Evolutionary conservation across 2,329 filamentous ascomycete genomes (phyloP), one percentile per base, ranked within the genome.

Genomic region (Rugonectria rugulosa): DNA sequence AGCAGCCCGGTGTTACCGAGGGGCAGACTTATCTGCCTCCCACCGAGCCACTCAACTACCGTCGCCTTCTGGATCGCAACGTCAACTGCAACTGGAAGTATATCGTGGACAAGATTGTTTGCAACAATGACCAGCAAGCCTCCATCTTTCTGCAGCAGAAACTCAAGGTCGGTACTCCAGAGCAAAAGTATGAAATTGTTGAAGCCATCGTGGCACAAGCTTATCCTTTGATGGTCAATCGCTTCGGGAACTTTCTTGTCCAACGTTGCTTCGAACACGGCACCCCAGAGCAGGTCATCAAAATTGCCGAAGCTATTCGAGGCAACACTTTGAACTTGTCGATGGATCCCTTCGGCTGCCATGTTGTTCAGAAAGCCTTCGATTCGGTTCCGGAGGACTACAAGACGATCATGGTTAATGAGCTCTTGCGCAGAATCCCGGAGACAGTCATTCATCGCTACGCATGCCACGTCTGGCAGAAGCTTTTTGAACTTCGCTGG

Each of bases 71-170:
- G 41, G 95, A 99, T 70, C 92, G 93, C 70, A 97, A 94, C 71
- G 92, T 96, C 75, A 96, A 91, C 69, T 98, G 94, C 77, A 96
- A 99, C 78, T 99, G 94, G 95, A 96, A 95, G 77, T 97, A 97
- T 73, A 97, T 99, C 66, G 95, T 99, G 51, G 94, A 99, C 79
- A 98, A 98, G 81, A 99, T 99, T 71, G 93, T 99, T 64, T 96
- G 92, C 84, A 97, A 93, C 79, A 98, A 99, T 73, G 95, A 99
- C 71, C 95, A 99, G 75, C 95, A 99, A 75, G 95, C 96, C 9
- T 99, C 95, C 2, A 98, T 99, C 68, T 99, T 99, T 76, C 81
- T 99, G 38, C 95, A 99, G 74, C 95, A 99, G 77, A 99, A 99
- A 79, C 89, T 99, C 66, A 99, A 99, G 78, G 90, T 97, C 59